These are phyloP conservation scores for Diaporthe batatas DNA, from an alignment of 2,329 filamentous ascomycete species.

Conservation along the genomic window DNA sequence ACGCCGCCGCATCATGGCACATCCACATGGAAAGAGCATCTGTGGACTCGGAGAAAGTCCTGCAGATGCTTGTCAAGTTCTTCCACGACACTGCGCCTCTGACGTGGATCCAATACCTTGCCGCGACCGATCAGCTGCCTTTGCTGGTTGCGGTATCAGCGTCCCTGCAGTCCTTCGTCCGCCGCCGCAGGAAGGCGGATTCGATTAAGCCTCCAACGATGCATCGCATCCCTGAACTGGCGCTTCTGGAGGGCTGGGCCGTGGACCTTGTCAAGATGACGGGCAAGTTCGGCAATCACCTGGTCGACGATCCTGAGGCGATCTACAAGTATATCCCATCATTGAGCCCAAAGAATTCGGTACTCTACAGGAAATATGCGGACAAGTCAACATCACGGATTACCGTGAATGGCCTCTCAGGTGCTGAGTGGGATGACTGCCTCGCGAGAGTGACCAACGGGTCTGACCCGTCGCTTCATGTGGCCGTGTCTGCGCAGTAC, in stretches of 20 bases:
- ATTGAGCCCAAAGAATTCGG: constrained; percentile 45
- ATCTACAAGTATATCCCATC: constrained; percentile 48
- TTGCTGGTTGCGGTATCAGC: constrained; percentile 21
- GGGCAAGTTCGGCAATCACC: constrained; percentile 44
- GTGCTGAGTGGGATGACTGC: constrained; percentile 47
- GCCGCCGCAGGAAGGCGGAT: constrained; percentile 38
- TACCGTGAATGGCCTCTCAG: constrained; percentile 44
- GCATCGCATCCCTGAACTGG: constrained; percentile 42
- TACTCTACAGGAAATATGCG: constrained; percentile 44
- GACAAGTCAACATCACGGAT: constrained; percentile 40
- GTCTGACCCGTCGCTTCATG: constrained; percentile 15
- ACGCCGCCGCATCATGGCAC: constrained; percentile 45
- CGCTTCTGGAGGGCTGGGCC: constrained; percentile 45
- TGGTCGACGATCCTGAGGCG: constrained; percentile 44
- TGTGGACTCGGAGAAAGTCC: constrained; percentile 40
- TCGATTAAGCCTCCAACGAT: constrained; percentile 35
- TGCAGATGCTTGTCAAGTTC: constrained; percentile 44
- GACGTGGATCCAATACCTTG: constrained; percentile 47
- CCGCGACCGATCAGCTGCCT: constrained; percentile 24
- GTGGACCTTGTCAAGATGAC: constrained; percentile 45
- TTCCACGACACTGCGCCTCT: constrained; percentile 43
- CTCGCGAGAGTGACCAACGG: constrained; percentile 45
- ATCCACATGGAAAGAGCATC: constrained; percentile 44
- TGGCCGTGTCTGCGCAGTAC: constrained; percentile 26
- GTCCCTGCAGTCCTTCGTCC: constrained; percentile 41